These are phyloP conservation scores for Apiotrichum montevideense DNA, from an alignment of 1,284 basidiomycete species.

Conservation along the genomic window DNA sequence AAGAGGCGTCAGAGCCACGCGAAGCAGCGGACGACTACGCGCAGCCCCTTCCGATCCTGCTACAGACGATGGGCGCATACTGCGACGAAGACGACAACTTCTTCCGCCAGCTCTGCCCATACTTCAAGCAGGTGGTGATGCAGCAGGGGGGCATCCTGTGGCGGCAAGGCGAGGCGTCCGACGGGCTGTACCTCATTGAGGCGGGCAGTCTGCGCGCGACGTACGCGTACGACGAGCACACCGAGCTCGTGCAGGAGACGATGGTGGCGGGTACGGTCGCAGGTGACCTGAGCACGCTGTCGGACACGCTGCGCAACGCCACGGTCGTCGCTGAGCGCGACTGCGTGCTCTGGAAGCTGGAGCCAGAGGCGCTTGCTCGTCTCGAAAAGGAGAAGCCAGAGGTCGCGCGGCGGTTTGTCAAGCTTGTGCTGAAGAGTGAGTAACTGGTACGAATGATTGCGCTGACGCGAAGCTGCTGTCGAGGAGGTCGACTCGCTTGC, in stretches of 20 bases:
- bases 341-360: conserved; percentile 73
- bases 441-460: conserved; percentile 11
- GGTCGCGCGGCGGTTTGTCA: conserved; percentile 61
- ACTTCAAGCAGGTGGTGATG: conserved; percentile 59
- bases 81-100: conserved; percentile 42
- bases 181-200: conserved; percentile 81
- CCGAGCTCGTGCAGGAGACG: conserved; percentile 65
- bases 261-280: conserved; percentile 90
- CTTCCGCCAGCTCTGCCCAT: conserved; percentile 55
- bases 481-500: conserved; percentile 46
- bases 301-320: conserved; percentile 71
- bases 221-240: conserved; percentile 67
- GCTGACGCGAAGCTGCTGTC: conserved; percentile 32
- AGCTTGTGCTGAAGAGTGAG: conserved; percentile 72
- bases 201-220: conserved; percentile 72
- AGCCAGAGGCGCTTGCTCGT: conserved; percentile 53
- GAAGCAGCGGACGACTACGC: not conserved
- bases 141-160: conserved; percentile 64
- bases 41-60: conserved; percentile 52
- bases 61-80: conserved; percentile 69
- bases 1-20: conserved; percentile 10
- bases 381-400: conserved; percentile 63
- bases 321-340: conserved; percentile 73
- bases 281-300: conserved; percentile 77
- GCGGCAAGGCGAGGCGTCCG: conserved; percentile 64